These are phyloP conservation scores for Eutrema japonicum DNA, from an alignment of 345 rosid genomes.

Conservation along the genomic window DNA sequence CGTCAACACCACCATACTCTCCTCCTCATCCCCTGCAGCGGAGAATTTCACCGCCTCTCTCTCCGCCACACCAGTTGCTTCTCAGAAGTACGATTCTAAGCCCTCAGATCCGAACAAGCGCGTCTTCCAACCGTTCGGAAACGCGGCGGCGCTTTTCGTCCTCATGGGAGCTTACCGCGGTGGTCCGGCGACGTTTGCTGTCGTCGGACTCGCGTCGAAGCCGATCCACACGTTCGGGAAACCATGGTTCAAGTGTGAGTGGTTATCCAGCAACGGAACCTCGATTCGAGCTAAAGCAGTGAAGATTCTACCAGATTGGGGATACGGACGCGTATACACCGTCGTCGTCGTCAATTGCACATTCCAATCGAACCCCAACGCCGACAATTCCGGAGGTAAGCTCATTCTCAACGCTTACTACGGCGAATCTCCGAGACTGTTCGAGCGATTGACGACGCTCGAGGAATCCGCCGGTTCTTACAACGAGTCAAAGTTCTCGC, in stretches of 20 bases:
- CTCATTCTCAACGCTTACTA: conserved; percentile 73
- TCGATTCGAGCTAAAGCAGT: conserved; percentile 63
- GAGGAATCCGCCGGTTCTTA: conserved; percentile 68
- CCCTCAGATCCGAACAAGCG: conserved; percentile 68
- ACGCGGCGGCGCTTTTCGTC: conserved; percentile 84
- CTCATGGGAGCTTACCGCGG: conserved; percentile 93
- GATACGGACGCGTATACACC: conserved; percentile 85
- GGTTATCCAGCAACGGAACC: conserved; percentile 67
- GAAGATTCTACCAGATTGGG: conserved; percentile 90
- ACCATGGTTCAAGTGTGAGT: conserved; percentile 87
- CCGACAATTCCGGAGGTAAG: conserved; percentile 68
- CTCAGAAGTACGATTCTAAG: conserved; percentile 41
- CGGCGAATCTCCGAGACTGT: conserved; percentile 52
- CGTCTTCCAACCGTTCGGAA: conserved; percentile 67
- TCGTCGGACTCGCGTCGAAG: conserved; percentile 84
- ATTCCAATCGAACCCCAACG: conserved; percentile 60
- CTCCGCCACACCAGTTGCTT: not conserved
- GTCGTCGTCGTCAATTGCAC: conserved; percentile 81
- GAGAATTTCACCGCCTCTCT: conserved; percentile 34
- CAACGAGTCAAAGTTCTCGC: conserved; percentile 53
- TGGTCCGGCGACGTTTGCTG: conserved; percentile 68
- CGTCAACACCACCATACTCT: conserved; percentile 4
- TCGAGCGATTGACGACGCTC: conserved; percentile 61
- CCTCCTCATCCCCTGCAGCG: conserved; percentile 1
- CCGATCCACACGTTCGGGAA: conserved; percentile 70